phyloP scores from a whole-genome alignment of 352 stramenopile genomes.

The Saprolegnia parasitica region DNA sequence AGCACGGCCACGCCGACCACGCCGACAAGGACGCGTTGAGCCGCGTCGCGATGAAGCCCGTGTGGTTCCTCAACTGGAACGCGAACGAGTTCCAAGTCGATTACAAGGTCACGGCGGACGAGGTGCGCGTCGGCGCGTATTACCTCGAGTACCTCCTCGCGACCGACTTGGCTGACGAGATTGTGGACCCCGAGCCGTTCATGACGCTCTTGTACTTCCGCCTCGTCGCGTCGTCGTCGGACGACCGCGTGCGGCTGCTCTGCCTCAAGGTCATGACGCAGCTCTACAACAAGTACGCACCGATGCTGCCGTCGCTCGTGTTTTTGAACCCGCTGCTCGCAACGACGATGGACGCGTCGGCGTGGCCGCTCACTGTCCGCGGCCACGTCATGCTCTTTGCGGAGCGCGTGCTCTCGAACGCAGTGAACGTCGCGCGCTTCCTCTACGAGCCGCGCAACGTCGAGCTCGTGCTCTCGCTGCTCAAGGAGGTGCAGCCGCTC shows the following conservation, averaged over 20 bases:
- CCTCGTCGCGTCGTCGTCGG: slow-evolving; percentile 41
- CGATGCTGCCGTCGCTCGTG: slow-evolving; percentile 62
- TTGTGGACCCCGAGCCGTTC: slow-evolving; percentile 68
- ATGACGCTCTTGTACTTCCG: slow-evolving; percentile 86
- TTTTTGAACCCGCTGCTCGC: slow-evolving; percentile 81
- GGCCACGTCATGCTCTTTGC: slow-evolving; percentile 82
- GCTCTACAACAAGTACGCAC: slow-evolving; percentile 76
- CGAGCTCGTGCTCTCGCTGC: slow-evolving; percentile 65
- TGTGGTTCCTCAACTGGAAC: slow-evolving; percentile 84
- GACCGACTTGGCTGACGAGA: slow-evolving; percentile 73
- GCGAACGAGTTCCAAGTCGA: slow-evolving; percentile 81
- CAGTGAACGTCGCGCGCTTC: slow-evolving; percentile 74
- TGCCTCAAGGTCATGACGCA: slow-evolving; percentile 87
- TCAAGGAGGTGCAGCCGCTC: slow-evolving; percentile 73
- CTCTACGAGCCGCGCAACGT: slow-evolving; percentile 68
- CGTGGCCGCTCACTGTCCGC: slow-evolving; percentile 69
- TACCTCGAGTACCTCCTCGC: slow-evolving; percentile 79
- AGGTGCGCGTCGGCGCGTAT: slow-evolving; percentile 81
- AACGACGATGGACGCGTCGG: slow-evolving; percentile 60
- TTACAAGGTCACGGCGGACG: slow-evolving; percentile 60
- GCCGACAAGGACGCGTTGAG: neutral
- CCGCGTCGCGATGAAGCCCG: slow-evolving; percentile 32
- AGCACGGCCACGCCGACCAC: neutral
- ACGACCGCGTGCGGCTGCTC: slow-evolving; percentile 47
- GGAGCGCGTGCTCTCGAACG: slow-evolving; percentile 73